Evolutionary conservation across 495 filamentous ascomycete genomes (phyloP), one percentile per base, ranked within the genome.

Genomic region (Penicillium malachiteum): DNA sequence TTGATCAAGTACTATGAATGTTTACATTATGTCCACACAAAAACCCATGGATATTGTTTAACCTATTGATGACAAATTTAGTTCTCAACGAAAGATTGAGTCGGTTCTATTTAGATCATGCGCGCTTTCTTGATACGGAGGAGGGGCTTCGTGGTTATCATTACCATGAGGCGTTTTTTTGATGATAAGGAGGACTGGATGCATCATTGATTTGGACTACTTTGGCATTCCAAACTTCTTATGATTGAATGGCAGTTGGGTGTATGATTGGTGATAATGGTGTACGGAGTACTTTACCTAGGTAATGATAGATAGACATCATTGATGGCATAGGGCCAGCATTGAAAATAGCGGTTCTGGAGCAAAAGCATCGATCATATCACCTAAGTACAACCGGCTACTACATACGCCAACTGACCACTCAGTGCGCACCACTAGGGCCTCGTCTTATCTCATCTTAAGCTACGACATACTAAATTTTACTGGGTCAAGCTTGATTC

Each of bases 131-230:
- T 50, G 32, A 50, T 50, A 4, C 47, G 3, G 47, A 50, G 11
- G 47, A 50, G 3, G 38, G 47, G 47, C 47, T 50, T 50, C 30
- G 16, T 26, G 35, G 47, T 4, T 2, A 50, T 31, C 47, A 26
- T 38, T 50, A 50, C 47, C 47, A 50, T 18, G 47, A 50, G 32
- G 44, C 44, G 26, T 47, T 8, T 32, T n/a, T 47, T 47, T 32
- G 44, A 47, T 31, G 44, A 51, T 13, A 40, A 39, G 18, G 48
- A 51, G 21, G 37, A 39, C 14, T 41, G 48, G 48, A 37, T 50
- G 44, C 1, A 47, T 18, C 18, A 47, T 8, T 47, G 26, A 47
- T 1, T 26, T 26, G 21, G 21, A 26, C 21, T 4, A 26, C 21
- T 26, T 26, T 1, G 21, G 4, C 21, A 2, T 26, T 26, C 21